phyloP scores from a whole-genome alignment of 208 protist genomes.

The Leishmania lainsoni region DNA sequence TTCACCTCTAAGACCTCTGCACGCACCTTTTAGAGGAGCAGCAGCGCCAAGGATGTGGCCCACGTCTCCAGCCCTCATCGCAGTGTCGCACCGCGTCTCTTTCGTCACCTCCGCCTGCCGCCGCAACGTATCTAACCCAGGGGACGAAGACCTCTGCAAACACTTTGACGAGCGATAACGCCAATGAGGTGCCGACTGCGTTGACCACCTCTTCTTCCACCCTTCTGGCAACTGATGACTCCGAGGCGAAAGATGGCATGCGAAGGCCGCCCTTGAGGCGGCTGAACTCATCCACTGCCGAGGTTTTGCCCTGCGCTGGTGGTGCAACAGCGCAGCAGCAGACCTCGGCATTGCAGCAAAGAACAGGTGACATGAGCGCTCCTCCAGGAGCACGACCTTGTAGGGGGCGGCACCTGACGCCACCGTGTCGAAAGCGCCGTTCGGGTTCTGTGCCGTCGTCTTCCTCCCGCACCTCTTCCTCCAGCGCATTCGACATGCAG shows the following conservation, averaged over 20 bases:
- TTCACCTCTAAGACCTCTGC: not conserved
- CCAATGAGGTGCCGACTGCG: no score
- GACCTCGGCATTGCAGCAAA: not conserved
- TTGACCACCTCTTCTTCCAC: not conserved
- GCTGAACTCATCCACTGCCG: slow-evolving; percentile 1
- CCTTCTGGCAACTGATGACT: slow-evolving; percentile 6
- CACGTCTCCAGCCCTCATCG: not conserved
- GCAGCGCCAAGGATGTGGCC: not conserved
- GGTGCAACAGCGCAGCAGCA: not conserved
- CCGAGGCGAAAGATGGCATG: slow-evolving; percentile 23
- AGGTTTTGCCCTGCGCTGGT: no score
- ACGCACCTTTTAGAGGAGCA: not conserved
- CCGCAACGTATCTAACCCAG: not conserved
- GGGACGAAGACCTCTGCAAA: not conserved
- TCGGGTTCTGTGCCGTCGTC: not conserved
- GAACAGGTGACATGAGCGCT: not conserved
- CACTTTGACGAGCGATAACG: not conserved
- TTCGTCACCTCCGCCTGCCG: not conserved
- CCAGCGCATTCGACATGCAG: not conserved
- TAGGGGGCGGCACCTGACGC: slow-evolving; percentile 2
- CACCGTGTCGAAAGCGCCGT: not conserved
- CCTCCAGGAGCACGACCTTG: not conserved
- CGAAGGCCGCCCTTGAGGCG: slow-evolving; percentile 24
- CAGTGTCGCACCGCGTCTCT: not conserved
- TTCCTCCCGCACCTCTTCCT: not conserved